phyloP scores from a whole-genome alignment of 1,284 basidiomycete species.

The Ganoderma sp. region DNA sequence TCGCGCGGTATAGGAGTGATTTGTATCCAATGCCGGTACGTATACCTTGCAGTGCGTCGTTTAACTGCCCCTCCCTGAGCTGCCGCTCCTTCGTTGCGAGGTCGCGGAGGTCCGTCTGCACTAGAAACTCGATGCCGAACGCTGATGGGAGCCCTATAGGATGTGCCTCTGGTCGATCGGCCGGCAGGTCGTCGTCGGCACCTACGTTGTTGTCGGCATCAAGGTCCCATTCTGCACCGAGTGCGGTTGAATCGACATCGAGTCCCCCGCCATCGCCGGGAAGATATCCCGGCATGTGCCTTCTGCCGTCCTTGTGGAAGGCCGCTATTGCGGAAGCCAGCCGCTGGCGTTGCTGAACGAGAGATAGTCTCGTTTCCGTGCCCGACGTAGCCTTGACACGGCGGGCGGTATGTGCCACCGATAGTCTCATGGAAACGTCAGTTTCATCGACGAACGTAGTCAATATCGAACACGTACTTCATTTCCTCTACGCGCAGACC shows the following conservation, averaged over 20 bases:
- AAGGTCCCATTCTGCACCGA: conserved; percentile 6
- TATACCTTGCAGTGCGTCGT: neutral
- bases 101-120: too few relatives aligned
- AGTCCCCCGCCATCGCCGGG: neutral
- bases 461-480: neutral
- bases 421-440: neutral
- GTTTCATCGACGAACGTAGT: too few relatives aligned
- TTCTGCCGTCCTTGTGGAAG: neutral
- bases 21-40: too few relatives aligned
- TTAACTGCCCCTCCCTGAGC: conserved; percentile 2
- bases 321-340: neutral
- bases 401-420: neutral
- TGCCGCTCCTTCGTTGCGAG: neutral
- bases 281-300: neutral
- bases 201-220: neutral
- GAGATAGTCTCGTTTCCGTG: neutral
- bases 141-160: conserved; percentile 3
- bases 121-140: neutral
- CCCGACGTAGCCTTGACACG: neutral
- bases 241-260: neutral
- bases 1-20: too few relatives aligned
- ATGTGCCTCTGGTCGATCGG: neutral
- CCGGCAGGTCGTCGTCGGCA: neutral
- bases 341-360: neutral
- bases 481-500: neutral